A percentile compares a stretch with the other conserved stretches of the same genome.
Conservation (phyloP, 768 basidiomycete species). For the Boletus speciosus region DNA sequence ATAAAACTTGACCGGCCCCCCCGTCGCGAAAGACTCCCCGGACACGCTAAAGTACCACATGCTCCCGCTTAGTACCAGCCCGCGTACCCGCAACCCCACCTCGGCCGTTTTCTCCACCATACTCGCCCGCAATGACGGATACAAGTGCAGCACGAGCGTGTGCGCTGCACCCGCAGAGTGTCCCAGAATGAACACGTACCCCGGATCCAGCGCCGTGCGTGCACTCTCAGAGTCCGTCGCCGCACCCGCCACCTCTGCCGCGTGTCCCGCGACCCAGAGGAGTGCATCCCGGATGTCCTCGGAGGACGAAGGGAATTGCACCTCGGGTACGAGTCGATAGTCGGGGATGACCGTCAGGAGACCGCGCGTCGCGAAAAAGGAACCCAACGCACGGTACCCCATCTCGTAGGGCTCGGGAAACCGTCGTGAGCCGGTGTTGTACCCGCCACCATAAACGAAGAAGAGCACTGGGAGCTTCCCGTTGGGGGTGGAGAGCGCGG, state of each 20-base stretch:
- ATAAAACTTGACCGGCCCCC: slow-evolving; percentile 26
- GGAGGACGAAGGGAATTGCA: slow-evolving; percentile 50
- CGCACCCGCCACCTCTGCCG: slow-evolving; percentile 11
- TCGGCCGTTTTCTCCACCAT: slow-evolving; percentile 24
- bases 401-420: slow-evolving; percentile 47
- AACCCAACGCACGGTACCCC: slow-evolving; percentile 52
- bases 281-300: slow-evolving; percentile 61
- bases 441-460: slow-evolving; percentile 68
- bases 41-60: slow-evolving; percentile 38
- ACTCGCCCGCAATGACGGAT: slow-evolving; percentile 32
- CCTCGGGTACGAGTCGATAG: slow-evolving; percentile 60
- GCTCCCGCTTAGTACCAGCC: slow-evolving; percentile 45
- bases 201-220: slow-evolving; percentile 34
- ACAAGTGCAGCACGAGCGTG: slow-evolving; percentile 41
- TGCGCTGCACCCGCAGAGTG: slow-evolving; percentile 64
- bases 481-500: slow-evolving; percentile 19
- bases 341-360: slow-evolving; percentile 66
- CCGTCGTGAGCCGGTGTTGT: slow-evolving; percentile 47
- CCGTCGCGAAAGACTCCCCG: slow-evolving; percentile 24
- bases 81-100: slow-evolving; percentile 34
- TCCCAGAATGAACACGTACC: slow-evolving; percentile 47
- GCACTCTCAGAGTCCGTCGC: slow-evolving; percentile 4
- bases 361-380: slow-evolving; percentile 59
- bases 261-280: slow-evolving; percentile 47
- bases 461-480: slow-evolving; percentile 50